These are phyloP conservation scores for Acanthamoeba royreba DNA, from an alignment of 208 protist species.

Conservation along the genomic window DNA sequence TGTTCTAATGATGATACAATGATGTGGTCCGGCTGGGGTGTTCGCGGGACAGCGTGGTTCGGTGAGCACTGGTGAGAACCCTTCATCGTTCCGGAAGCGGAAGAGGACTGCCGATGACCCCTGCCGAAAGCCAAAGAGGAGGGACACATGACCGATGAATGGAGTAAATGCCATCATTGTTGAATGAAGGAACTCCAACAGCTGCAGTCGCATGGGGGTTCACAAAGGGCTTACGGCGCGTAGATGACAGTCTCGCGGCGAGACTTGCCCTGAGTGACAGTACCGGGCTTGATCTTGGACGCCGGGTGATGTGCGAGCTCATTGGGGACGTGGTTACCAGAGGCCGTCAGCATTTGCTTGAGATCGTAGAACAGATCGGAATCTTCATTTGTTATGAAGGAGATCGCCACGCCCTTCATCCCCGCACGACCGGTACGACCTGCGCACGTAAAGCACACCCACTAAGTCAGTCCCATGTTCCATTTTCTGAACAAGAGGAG, in stretches of 20 bases:
- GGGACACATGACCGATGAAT: neutral
- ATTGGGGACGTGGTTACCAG: conserved; percentile 33
- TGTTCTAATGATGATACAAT: no score
- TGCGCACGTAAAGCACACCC: no score
- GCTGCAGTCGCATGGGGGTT: no score
- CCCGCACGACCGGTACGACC: conserved; percentile 84
- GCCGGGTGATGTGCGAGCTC: conserved; percentile 30
- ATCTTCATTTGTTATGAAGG: conserved; percentile 80
- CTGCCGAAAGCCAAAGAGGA: no score
- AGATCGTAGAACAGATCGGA: conserved; percentile 79
- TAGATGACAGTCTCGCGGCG: conserved; percentile 24
- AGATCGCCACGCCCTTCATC: conserved; percentile 69
- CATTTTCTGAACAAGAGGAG: conserved; percentile 33
- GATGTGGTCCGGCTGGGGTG: no score
- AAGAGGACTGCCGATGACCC: no score
- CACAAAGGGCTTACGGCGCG: neutral
- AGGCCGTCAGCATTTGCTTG: conserved; percentile 66
- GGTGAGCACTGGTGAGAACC: neutral
- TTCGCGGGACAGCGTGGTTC: neutral
- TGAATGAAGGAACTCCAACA: no score
- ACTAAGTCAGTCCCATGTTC: no score
- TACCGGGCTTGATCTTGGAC: neutral
- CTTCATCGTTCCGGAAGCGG: no score
- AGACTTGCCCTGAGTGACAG: neutral
- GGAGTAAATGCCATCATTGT: neutral